Conservation (phyloP, 352 stramenopile species). For the Globisporangium emineosum region DNA sequence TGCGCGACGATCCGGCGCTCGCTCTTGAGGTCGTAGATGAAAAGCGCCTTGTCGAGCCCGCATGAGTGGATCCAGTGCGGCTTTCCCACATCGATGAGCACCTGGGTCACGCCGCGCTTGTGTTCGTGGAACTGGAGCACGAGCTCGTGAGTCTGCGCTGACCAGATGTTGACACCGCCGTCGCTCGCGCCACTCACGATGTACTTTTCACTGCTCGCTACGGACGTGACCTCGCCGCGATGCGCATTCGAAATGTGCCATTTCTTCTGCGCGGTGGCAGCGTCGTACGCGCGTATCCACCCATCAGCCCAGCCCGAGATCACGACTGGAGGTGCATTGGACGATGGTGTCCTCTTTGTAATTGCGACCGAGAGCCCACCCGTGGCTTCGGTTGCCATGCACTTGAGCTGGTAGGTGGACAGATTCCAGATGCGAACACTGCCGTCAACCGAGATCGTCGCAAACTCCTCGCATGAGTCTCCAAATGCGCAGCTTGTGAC, state of each 20-base stretch:
- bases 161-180: conserved; percentile 89
- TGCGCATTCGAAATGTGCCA: conserved; percentile 89
- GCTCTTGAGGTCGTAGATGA: conserved; percentile 91
- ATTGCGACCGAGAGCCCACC: conserved; percentile 45
- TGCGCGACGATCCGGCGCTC: conserved; percentile 81
- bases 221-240: conserved; percentile 74
- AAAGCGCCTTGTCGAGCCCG: conserved; percentile 80
- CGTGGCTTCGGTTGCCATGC: conserved; percentile 58
- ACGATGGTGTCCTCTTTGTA: conserved; percentile 18
- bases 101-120: conserved; percentile 71
- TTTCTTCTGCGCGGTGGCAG: conserved; percentile 41
- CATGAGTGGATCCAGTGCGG: conserved; percentile 87
- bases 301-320: conserved; percentile 75
- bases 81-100: conserved; percentile 75
- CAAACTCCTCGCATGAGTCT: conserved; percentile 54
- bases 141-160: conserved; percentile 74
- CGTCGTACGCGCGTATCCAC: conserved; percentile 66
- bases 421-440: conserved; percentile 69
- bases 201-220: conserved; percentile 61
- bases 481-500: conserved; percentile 68
- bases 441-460: conserved; percentile 68
- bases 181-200: conserved; percentile 82
- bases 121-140: conserved; percentile 91
- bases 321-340: conserved; percentile 24
- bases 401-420: conserved; percentile 64